These are phyloP conservation scores for Chamaecrista fasciculata DNA, from an alignment of 306 rosid species.

Conservation along the genomic window DNA sequence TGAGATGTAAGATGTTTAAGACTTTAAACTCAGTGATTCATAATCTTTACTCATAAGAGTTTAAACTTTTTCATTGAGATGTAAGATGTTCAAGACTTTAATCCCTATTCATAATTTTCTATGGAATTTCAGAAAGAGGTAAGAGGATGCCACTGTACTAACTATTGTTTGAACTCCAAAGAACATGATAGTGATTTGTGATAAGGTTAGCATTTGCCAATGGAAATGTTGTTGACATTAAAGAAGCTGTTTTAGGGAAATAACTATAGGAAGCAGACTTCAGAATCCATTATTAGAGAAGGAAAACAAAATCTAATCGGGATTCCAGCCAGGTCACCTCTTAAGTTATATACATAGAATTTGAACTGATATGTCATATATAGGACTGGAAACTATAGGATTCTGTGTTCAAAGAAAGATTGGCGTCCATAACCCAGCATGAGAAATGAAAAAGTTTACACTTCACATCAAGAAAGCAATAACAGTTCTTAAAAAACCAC, in stretches of 20 bases:
- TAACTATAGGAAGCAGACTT: neutral
- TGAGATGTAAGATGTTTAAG: no score
- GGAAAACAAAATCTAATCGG: neutral
- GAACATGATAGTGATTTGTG: neutral
- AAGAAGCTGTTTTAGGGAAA: neutral
- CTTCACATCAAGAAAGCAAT: slow-evolving; percentile 3
- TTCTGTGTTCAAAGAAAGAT: neutral
- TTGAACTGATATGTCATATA: neutral
- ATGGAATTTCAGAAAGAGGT: neutral
- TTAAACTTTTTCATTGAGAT: no score
- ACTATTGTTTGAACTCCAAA: neutral
- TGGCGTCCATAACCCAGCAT: slow-evolving; percentile 6
- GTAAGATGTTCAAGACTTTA: no score
- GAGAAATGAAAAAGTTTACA: slow-evolving; percentile 12
- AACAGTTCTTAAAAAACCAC: neutral
- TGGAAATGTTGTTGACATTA: neutral
- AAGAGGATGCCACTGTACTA: neutral
- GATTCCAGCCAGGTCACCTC: neutral
- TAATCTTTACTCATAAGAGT: no score
- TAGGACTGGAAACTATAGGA: slow-evolving; percentile 8
- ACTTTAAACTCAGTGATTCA: no score
- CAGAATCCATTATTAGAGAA: neutral
- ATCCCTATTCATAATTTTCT: no score
- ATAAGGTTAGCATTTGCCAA: slow-evolving; percentile 3
- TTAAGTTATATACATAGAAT: slow-evolving; percentile 13